Conservation (phyloP, 2,329 filamentous ascomycete genomes). For the Ustulina deusta region DNA sequence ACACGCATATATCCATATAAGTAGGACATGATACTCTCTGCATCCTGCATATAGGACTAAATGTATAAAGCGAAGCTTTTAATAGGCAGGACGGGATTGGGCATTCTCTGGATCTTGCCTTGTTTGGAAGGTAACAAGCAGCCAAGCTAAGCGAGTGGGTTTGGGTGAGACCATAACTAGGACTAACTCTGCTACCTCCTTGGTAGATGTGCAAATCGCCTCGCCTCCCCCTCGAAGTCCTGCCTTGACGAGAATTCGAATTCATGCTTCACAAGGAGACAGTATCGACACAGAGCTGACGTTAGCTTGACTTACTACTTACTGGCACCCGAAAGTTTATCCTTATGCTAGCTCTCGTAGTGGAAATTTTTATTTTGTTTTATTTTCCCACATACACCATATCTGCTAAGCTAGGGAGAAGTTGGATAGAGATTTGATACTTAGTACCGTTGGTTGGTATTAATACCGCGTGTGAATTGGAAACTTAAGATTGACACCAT, state of each 20-base stretch:
- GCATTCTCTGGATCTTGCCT: no score
- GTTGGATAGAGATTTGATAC: neutral
- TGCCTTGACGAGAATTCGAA: no score
- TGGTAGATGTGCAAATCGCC: neutral
- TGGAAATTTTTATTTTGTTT: no score
- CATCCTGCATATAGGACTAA: neutral
- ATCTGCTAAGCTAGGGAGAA: neutral
- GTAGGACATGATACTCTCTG: neutral
- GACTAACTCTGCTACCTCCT: no score
- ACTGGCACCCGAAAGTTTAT: neutral
- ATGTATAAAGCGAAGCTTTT: neutral
- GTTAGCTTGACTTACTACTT: no score
- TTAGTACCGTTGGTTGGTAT: neutral
- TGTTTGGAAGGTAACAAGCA: constrained; percentile 10
- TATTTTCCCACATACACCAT: neutral
- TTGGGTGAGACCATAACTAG: no score
- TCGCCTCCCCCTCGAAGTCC: no score
- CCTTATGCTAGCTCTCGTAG: neutral
- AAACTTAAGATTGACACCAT: constrained; percentile 13
- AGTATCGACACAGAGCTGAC: neutral
- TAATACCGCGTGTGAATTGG: constrained; percentile 17
- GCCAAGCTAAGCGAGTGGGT: neutral
- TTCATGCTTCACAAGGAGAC: neutral
- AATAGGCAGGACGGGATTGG: neutral
- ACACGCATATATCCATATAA: neutral